phyloP scores from a whole-genome alignment of 225 moss, liverwort and hornwort species.

The Antitrichia curtipendula region DNA sequence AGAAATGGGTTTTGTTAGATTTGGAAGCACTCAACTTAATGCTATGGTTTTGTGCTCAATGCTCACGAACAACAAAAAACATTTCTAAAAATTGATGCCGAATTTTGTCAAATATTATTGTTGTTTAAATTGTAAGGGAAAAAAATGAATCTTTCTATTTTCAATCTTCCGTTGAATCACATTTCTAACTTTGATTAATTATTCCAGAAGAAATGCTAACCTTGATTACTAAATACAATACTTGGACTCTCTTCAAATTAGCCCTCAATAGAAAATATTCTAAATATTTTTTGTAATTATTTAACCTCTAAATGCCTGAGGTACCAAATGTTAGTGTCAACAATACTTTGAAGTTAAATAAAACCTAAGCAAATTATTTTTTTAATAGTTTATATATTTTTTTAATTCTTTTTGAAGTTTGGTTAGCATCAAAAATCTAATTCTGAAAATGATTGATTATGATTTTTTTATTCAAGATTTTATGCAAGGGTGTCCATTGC shows the following conservation, averaged over 20 bases:
- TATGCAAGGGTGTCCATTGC: no score
- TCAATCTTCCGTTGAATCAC: background rate
- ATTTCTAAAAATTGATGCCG: accelerated
- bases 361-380: no score
- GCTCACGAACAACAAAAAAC: accelerated
- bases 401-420: no score
- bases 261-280: background rate
- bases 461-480: no score
- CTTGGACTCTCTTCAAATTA: background rate
- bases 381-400: no score
- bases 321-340: no score
- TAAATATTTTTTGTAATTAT: background rate
- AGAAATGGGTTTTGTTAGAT: background rate
- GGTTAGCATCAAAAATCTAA: no score
- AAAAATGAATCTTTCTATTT: background rate
- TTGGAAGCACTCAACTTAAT: accelerated
- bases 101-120: background rate
- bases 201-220: accelerated
- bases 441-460: no score
- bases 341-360: no score
- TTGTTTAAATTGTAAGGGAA: accelerated
- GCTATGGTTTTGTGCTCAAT: accelerated
- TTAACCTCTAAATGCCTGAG: no score
- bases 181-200: background rate
- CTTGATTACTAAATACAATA: accelerated